phyloP scores from a whole-genome alignment of 495 filamentous ascomycete species.

The Aspergillus sclerotiicarbonarius region DNA sequence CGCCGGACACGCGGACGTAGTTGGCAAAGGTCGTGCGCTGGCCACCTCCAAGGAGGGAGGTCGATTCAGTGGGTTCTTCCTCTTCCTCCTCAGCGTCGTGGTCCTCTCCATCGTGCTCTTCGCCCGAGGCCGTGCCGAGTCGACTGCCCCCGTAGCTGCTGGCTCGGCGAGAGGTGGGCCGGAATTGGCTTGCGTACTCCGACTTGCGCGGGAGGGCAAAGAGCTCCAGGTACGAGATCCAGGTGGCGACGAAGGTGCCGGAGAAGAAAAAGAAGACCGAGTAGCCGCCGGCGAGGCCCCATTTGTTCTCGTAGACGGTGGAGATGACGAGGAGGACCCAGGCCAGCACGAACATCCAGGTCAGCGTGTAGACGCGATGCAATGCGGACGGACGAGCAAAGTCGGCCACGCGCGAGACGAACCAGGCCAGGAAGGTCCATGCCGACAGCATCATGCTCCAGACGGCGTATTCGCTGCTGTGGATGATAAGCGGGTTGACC shows the following conservation, averaged over 20 bases:
- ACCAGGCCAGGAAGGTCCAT: constrained; percentile 81
- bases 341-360: constrained; percentile 76
- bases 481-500: constrained; percentile 82
- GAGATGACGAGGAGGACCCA: constrained; percentile 71
- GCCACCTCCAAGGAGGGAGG: constrained; percentile 66
- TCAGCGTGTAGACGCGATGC: constrained; percentile 71
- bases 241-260: constrained; percentile 68
- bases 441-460: constrained; percentile 82
- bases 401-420: constrained; percentile 77
- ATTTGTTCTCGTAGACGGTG: constrained; percentile 70
- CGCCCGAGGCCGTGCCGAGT: constrained; percentile 30
- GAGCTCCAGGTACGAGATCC: constrained; percentile 73
- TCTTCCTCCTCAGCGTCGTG: constrained; percentile 48
- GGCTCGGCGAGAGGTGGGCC: constrained; percentile 33
- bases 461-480: constrained; percentile 81
- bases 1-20: constrained; percentile 49
- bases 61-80: constrained; percentile 69
- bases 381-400: constrained; percentile 83
- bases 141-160: constrained; percentile 47
- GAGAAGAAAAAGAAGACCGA: constrained; percentile 78
- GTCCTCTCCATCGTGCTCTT: constrained; percentile 37
- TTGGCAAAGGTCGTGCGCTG: constrained; percentile 72
- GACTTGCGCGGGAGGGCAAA: constrained; percentile 72
- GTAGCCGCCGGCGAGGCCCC: constrained; percentile 73
- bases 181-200: constrained; percentile 50